Conservation (phyloP, 2,329 filamentous ascomycete species). For the Clonostachys rosea region DNA sequence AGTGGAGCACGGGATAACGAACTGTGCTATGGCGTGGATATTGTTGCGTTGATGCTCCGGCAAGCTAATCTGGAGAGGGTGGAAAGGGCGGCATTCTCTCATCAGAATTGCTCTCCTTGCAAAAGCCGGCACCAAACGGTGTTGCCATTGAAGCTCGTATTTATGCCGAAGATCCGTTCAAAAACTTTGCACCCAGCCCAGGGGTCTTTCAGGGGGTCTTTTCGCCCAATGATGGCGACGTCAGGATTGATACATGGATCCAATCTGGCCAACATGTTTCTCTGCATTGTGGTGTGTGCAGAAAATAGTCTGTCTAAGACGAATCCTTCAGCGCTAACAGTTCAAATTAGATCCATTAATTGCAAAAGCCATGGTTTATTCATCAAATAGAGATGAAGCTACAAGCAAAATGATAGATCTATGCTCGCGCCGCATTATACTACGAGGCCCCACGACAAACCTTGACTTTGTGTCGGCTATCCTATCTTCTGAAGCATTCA, state of each 20-base stretch:
- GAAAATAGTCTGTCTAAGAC: neutral
- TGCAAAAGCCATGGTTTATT: conserved; percentile 54
- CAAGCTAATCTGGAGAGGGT: conserved; percentile 10
- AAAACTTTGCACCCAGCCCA: conserved; percentile 52
- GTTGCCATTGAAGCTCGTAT: conserved; percentile 28
- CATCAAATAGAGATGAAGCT: conserved; percentile 20
- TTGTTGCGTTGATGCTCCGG: conserved; percentile 20
- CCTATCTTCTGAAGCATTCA: conserved; percentile 37
- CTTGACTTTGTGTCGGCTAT: conserved; percentile 49
- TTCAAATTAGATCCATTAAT: conserved; percentile 39
- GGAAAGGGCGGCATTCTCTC: conserved; percentile 1
- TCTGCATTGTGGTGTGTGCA: conserved; percentile 39
- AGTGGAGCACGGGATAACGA: too few species aligned
- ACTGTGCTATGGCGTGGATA: too few species aligned
- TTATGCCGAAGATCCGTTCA: conserved; percentile 44
- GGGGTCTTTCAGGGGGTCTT: conserved; percentile 53
- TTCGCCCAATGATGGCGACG: conserved; percentile 42
- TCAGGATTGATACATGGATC: conserved; percentile 60
- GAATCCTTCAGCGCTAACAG: too few species aligned
- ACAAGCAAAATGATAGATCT: conserved; percentile 35
- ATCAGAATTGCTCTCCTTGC: conserved; percentile 1
- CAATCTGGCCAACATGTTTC: conserved; percentile 51
- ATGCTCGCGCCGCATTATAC: conserved; percentile 37
- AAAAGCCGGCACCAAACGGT: conserved; percentile 10
- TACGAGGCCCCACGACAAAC: conserved; percentile 45